A percentile compares a stretch with the other conserved stretches of the same genome.
These are phyloP conservation scores for Catharanthus roseus DNA, from an alignment of 257 asterid species.

Conservation along the genomic window DNA sequence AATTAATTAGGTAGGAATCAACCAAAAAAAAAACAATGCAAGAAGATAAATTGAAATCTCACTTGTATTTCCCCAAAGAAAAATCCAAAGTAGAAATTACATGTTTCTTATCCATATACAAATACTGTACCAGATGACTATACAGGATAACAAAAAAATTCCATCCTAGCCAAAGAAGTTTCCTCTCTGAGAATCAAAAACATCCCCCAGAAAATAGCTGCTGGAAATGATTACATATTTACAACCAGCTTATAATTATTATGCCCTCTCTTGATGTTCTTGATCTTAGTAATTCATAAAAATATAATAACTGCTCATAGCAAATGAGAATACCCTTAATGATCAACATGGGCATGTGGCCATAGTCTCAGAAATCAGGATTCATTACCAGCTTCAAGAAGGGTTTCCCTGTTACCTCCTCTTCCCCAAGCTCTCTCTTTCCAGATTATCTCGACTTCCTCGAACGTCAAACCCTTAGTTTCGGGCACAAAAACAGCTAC, in stretches of 20 bases:
- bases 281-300: neutral
- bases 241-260: neutral
- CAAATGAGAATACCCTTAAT: neutral
- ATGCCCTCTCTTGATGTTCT: neutral
- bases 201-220: neutral
- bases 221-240: neutral
- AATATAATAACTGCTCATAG: neutral
- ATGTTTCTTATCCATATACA: neutral
- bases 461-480: slow-evolving; percentile 84
- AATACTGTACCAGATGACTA: neutral
- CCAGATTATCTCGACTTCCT: slow-evolving; percentile 84
- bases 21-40: no score
- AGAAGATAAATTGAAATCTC: no score
- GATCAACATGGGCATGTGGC: neutral
- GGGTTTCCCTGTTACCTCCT: slow-evolving; percentile 33
- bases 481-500: slow-evolving; percentile 67
- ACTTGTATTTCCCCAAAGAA: no score
- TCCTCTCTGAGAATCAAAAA: neutral
- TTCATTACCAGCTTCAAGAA: slow-evolving; percentile 32
- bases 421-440: slow-evolving; percentile 59
- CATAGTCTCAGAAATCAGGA: slow-evolving; percentile 17
- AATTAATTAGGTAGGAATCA: no score
- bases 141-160: neutral
- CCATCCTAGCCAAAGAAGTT: slow-evolving; percentile 4
- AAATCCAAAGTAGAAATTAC: neutral